phyloP scores from a whole-genome alignment of 2,329 filamentous ascomycete genomes.

The Huntiella omanensis region DNA sequence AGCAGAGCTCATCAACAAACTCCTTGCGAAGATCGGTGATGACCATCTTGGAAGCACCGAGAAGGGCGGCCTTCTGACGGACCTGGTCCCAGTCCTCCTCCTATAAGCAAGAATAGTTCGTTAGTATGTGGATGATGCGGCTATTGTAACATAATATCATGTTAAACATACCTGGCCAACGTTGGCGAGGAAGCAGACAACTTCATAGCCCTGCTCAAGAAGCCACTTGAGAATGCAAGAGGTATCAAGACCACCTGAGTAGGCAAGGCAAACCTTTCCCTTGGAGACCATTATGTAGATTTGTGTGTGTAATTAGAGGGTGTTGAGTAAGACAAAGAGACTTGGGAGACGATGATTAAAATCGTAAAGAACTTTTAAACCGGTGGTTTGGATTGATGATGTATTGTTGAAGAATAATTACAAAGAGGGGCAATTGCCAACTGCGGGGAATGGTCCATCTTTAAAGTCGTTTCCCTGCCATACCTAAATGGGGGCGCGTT shows the following conservation, averaged over 20 bases:
- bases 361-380: neutral
- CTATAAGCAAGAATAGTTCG: neutral
- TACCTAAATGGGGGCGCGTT: slow-evolving; percentile 1
- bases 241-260: slow-evolving; percentile 22
- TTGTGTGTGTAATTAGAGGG: neutral
- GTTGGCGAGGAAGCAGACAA: slow-evolving; percentile 34
- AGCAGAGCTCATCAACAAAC: slow-evolving; percentile 60
- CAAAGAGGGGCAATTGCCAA: neutral
- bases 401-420: neutral
- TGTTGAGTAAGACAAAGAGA: neutral
- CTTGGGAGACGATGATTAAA: neutral
- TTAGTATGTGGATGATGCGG: neutral
- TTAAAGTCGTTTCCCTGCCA: too few species aligned
- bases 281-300: slow-evolving; percentile 8
- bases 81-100: slow-evolving; percentile 17
- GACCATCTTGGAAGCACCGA: slow-evolving; percentile 24
- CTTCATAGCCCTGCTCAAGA: slow-evolving; percentile 14
- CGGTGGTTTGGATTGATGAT: neutral
- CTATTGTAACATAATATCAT: neutral
- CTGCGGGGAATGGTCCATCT: too few species aligned
- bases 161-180: slow-evolving; percentile 37
- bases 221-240: slow-evolving; percentile 25
- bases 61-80: slow-evolving; percentile 22
- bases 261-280: slow-evolving; percentile 11
- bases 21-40: slow-evolving; percentile 45